These are phyloP conservation scores for Cryptococcus depauperatus DNA, from an alignment of 1,284 basidiomycete genomes.

Conservation along the genomic window DNA sequence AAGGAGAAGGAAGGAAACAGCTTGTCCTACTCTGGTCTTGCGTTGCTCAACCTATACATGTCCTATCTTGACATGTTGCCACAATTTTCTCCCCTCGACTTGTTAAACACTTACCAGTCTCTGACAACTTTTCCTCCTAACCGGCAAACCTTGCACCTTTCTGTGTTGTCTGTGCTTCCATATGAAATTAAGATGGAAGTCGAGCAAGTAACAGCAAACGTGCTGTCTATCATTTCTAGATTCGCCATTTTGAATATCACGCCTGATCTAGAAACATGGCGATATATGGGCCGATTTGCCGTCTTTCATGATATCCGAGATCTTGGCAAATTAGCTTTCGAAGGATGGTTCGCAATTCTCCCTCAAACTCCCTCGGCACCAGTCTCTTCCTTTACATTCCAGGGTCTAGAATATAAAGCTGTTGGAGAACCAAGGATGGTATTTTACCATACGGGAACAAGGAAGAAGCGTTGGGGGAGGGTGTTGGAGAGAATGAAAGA, in stretches of 20 bases:
- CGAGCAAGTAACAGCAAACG: background rate
- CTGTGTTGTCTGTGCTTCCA: slow-evolving; percentile 5
- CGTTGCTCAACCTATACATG: slow-evolving; percentile 8
- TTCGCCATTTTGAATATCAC: background rate
- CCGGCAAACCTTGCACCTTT: slow-evolving; percentile 17
- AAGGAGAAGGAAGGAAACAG: background rate
- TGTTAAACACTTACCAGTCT: background rate
- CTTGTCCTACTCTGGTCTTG: too few relatives aligned
- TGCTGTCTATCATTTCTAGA: background rate
- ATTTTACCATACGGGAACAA: slow-evolving; percentile 8
- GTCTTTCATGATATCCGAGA: background rate
- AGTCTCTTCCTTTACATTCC: too few relatives aligned
- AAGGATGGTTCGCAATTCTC: slow-evolving; percentile 10
- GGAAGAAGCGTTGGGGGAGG: slow-evolving; percentile 8
- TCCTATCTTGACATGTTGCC: slow-evolving; percentile 1
- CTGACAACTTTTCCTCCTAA: background rate
- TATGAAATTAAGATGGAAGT: too few relatives aligned
- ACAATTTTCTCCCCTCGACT: background rate
- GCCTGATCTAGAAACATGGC: slow-evolving; percentile 25
- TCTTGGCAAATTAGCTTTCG: slow-evolving; percentile 6
- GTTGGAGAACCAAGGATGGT: background rate
- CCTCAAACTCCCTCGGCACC: too few relatives aligned
- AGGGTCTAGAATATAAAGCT: background rate
- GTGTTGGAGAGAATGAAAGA: slow-evolving; percentile 3
- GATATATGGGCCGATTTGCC: slow-evolving; percentile 16